phyloP scores from a whole-genome alignment of 257 asterid genomes.

The Thymus mandschuricus region DNA sequence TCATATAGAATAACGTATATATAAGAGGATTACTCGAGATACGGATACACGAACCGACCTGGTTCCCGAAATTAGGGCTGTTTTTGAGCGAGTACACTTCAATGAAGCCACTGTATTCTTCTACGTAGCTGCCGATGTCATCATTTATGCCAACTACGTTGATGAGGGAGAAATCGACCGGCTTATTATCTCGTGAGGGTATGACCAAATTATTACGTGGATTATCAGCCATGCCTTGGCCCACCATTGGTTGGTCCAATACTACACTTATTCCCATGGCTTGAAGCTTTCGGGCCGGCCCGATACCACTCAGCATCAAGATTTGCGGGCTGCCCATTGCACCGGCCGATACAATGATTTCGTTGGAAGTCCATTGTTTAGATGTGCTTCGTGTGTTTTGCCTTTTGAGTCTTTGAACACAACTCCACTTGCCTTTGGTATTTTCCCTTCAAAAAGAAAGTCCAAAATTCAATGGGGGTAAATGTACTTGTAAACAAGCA shows the following conservation, averaged over 20 bases:
- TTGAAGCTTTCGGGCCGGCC: constrained; percentile 35
- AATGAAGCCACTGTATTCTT: constrained; percentile 62
- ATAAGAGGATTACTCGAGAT: too few species aligned
- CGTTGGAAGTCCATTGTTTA: constrained; percentile 45
- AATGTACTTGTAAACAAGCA: too few species aligned
- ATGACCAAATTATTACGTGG: constrained; percentile 55
- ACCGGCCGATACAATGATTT: constrained; percentile 67
- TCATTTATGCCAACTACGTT: constrained; percentile 65
- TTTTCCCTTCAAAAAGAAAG: constrained; percentile 30
- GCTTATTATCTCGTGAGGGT: constrained; percentile 16
- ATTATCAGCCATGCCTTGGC: constrained; percentile 80
- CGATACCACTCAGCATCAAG: constrained; percentile 74
- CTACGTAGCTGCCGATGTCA: constrained; percentile 52
- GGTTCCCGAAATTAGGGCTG: constrained; percentile 11
- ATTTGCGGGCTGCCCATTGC: constrained; percentile 86
- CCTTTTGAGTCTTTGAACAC: constrained; percentile 55
- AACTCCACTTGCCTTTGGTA: constrained; percentile 62
- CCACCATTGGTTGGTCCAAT: constrained; percentile 62
- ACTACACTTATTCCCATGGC: constrained; percentile 29
- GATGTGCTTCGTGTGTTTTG: constrained; percentile 48
- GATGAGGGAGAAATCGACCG: constrained; percentile 57
- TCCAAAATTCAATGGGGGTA: neutral
- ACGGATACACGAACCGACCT: constrained; percentile 33
- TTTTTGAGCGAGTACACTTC: neutral
- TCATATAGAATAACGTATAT: too few species aligned